These are phyloP conservation scores for Carex scoparia DNA, from an alignment of 176 grass and related monocot genomes.

Conservation along the genomic window DNA sequence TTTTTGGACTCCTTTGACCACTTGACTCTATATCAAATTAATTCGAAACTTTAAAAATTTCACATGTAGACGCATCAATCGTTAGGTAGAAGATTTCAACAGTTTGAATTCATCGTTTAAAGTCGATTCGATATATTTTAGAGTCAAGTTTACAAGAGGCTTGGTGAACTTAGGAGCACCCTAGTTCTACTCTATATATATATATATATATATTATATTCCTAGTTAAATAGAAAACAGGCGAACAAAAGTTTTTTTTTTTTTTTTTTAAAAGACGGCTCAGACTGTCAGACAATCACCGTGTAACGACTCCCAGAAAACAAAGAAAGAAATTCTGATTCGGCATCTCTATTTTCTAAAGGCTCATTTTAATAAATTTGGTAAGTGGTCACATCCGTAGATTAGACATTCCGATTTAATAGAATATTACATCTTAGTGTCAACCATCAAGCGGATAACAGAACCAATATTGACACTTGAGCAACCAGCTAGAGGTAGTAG, in stretches of 20 bases:
- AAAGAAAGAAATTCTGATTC: background rate
- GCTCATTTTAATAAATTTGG: background rate
- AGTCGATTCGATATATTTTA: too few relatives aligned
- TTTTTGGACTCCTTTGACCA: too few relatives aligned
- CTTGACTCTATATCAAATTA: too few relatives aligned
- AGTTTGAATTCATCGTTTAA: too few relatives aligned
- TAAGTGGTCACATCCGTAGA: conserved; percentile 2
- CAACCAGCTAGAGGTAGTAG: background rate
- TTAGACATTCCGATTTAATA: background rate
- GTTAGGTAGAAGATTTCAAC: too few relatives aligned
- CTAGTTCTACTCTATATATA: too few relatives aligned
- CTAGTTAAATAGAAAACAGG: background rate
- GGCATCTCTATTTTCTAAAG: background rate
- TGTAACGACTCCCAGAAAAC: background rate
- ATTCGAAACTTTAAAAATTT: too few relatives aligned
- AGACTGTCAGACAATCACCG: background rate
- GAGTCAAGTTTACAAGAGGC: too few relatives aligned
- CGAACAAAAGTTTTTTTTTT: too few relatives aligned
- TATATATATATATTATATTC: background rate
- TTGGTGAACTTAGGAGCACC: too few relatives aligned
- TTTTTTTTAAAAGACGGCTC: background rate
- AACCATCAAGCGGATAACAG: background rate
- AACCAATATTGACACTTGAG: conserved; percentile 15
- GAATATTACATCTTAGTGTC: conserved; percentile 7
- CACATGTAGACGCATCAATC: too few relatives aligned